phyloP scores from a whole-genome alignment of 2,329 filamentous ascomycete species.

The Aspergillus neotritici region DNA sequence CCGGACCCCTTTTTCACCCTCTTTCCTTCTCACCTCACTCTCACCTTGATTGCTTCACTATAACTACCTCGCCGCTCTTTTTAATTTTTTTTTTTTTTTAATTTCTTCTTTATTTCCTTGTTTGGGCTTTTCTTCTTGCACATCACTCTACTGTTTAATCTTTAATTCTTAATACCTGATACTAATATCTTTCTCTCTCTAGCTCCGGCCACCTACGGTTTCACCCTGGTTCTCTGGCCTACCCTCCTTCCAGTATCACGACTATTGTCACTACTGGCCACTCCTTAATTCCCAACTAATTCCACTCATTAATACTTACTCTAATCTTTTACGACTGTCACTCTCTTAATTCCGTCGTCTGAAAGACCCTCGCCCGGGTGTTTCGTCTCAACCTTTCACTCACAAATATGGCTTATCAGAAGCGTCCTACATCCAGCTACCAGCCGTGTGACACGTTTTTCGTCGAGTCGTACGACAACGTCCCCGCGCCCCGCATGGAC shows the following conservation, averaged over 20 bases:
- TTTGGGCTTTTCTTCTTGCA: conserved; percentile 9
- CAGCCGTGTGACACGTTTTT: conserved; percentile 65
- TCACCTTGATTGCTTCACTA: conserved; percentile 7
- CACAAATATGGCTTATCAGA: conserved; percentile 52
- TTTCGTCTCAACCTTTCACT: conserved; percentile 2
- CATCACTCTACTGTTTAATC: conserved; percentile 10
- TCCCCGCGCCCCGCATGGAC: conserved; percentile 51
- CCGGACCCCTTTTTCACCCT: conserved; percentile 13
- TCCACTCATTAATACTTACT: conserved; percentile 49
- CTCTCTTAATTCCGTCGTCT: conserved; percentile 45
- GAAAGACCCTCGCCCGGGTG: conserved; percentile 16
- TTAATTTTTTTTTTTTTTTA: conserved; percentile 9
- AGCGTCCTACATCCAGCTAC: conserved; percentile 48
- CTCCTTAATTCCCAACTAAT: conserved; percentile 53
- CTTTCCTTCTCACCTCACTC: conserved; percentile 5
- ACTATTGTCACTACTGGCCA: conserved; percentile 40
- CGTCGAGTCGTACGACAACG: conserved; percentile 56
- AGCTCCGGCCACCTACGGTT: conserved; percentile 31
- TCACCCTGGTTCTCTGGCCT: conserved; percentile 23
- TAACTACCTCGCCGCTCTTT: background rate
- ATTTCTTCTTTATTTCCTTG: conserved; percentile 4
- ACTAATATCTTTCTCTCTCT: conserved; percentile 28
- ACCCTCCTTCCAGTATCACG: conserved; percentile 28
- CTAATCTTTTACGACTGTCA: conserved; percentile 45
- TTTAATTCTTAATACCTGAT: conserved; percentile 19